These are phyloP conservation scores for Aspergillus piperis DNA, from an alignment of 2,329 filamentous ascomycete species.

Conservation along the genomic window DNA sequence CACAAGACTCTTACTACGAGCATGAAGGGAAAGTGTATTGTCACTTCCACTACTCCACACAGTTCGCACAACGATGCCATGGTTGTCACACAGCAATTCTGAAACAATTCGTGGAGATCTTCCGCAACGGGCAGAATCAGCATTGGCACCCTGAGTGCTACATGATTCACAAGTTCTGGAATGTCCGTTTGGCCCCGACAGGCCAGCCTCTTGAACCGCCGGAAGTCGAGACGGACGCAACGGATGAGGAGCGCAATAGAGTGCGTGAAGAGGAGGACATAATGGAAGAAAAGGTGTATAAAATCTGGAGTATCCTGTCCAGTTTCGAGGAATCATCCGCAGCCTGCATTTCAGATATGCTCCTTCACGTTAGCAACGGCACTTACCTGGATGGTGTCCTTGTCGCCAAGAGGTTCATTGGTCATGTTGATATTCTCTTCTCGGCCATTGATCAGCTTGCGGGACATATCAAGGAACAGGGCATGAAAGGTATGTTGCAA, in stretches of 20 bases:
- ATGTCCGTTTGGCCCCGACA: conserved; percentile 76
- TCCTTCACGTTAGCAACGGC: conserved; percentile 96
- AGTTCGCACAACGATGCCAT: conserved; percentile 93
- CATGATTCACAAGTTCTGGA: conserved; percentile 99
- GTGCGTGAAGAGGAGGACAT: conserved; percentile 85
- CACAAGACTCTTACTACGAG: conserved; percentile 98
- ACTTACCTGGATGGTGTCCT: conserved; percentile 93
- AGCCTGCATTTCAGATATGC: conserved; percentile 98
- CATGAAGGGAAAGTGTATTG: conserved; percentile 96
- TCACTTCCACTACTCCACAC: conserved; percentile 97
- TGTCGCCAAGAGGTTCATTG: conserved; percentile 93
- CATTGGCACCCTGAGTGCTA: conserved; percentile 99
- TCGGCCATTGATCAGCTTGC: conserved; percentile 84
- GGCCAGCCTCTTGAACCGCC: conserved; percentile 53
- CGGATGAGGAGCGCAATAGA: conserved; percentile 68
- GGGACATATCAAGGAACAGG: conserved; percentile 65
- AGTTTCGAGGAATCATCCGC: conserved; percentile 97
- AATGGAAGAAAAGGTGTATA: conserved; percentile 97
- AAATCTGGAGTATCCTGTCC: conserved; percentile 96
- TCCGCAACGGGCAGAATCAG: conserved; percentile 94
- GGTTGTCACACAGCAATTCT: conserved; percentile 96
- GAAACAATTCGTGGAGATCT: conserved; percentile 99
- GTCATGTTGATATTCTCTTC: conserved; percentile 92
- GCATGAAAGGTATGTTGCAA: conserved; percentile 66
- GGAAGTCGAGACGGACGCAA: conserved; percentile 57